Conservation (phyloP, 495 filamentous ascomycete genomes). For the Thermothielavioides terrestris region DNA sequence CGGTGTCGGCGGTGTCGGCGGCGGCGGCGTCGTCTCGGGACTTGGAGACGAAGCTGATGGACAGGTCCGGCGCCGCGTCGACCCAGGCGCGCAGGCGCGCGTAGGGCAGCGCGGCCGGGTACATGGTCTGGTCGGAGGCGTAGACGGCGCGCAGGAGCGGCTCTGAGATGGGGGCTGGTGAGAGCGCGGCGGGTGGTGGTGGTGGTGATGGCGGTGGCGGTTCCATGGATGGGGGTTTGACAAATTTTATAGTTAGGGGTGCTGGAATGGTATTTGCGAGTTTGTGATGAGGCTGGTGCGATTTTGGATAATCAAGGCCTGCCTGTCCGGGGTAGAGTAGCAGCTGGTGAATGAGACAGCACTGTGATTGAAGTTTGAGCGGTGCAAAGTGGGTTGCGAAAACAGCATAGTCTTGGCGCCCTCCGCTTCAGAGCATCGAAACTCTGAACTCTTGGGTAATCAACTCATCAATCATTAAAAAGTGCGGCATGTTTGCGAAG, state of each 20-base stretch:
- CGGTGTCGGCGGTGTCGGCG: neutral
- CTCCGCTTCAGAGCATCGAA: too few species aligned
- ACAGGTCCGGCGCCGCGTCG: conserved; percentile 16
- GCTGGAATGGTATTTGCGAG: neutral
- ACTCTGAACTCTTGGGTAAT: too few species aligned
- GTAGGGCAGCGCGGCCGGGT: conserved; percentile 23
- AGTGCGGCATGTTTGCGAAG: too few species aligned
- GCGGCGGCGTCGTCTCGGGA: neutral
- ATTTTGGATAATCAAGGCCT: neutral
- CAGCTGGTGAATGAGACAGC: too few species aligned
- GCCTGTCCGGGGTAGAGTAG: neutral
- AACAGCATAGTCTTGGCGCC: too few species aligned
- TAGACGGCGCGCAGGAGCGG: conserved; percentile 16
- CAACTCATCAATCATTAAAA: too few species aligned
- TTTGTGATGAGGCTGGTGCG: neutral
- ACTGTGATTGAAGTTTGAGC: too few species aligned
- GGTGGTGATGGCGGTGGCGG: neutral
- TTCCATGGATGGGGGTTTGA: neutral
- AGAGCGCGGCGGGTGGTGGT: neutral
- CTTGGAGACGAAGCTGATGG: conserved; percentile 21
- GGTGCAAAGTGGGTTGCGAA: too few species aligned
- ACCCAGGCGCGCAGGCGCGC: conserved; percentile 22
- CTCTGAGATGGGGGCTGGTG: conserved; percentile 1
- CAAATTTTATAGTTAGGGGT: neutral
- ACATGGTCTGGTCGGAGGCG: conserved; percentile 30